Base-by-base conservation (phyloP, 2,329 filamentous ascomycete species). In the Neofusicoccum ribis region DNA sequence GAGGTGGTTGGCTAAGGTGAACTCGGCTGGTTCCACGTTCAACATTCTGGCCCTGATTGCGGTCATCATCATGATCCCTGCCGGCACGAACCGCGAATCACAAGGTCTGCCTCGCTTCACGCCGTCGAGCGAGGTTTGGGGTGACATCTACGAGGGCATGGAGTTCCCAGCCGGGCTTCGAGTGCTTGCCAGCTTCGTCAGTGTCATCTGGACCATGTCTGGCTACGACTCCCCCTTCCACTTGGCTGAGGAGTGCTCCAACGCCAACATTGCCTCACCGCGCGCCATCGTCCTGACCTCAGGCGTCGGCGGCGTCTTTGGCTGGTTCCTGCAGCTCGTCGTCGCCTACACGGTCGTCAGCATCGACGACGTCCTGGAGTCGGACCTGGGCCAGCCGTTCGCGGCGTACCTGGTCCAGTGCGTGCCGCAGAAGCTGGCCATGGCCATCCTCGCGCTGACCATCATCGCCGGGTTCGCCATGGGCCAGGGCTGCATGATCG, bases 161-260 rank as follows among this genome's bases (percentile, higher is more conserved):
- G 85, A 88, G 51, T 92, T 86, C 72, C 88, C 89, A 0, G 82
- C 88, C 63, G 89, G 89, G 17, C 79, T 91, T 20, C 85, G 87
- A 0, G 82, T 91, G 0, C 79, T 92, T 31, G 91, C 91, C 89
- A 86, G 84, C 23, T 92, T 92, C 73, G 84, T 90, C 49, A 84
- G 85, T 34, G 88, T 90, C 39, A 89, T 90, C 68, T 90, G 88
- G 88, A 89, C 87, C 5, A 88, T 88, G 81, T 67, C 63, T 58
- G 63, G 44, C 46, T 90, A 90, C 72, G 88, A 91, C 74, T 84
- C 84, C 0, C 86, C 89, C 0, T 91, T 91, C 74, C 89, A 92
- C 76, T 77, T 92, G n/a, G 84, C 87, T 3, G 89, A 92, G 72
- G 89, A 92, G 75, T 92, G 89, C 76, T 88, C 86, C 66, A 92